These are phyloP conservation scores for Rhodotorula sp. DNA, from an alignment of 1,284 basidiomycete genomes.

Conservation along the genomic window DNA sequence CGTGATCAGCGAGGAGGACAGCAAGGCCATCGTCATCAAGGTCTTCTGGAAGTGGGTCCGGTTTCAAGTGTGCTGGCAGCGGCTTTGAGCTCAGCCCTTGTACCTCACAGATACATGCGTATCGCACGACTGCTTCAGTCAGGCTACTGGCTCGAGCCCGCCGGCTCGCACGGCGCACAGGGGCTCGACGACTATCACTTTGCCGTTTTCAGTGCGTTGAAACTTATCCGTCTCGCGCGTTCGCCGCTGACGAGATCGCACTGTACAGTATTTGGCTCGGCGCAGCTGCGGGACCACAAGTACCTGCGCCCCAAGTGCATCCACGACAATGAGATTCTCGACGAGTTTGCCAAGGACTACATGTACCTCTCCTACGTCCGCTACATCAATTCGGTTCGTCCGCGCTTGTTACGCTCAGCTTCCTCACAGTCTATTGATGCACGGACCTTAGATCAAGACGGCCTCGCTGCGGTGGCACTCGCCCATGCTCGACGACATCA, in stretches of 20 bases:
- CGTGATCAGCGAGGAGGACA: conserved; percentile 67
- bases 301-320: conserved; percentile 89
- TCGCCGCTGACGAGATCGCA: background rate
- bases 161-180: conserved; percentile 93
- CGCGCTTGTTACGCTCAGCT: too few relatives aligned
- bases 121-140: conserved; percentile 90
- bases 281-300: conserved; percentile 61
- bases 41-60: conserved; percentile 81
- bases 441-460: conserved; percentile 74
- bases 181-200: conserved; percentile 98
- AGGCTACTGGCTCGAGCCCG: conserved; percentile 96
- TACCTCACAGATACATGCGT: conserved; percentile 67
- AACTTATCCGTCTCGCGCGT: too few relatives aligned
- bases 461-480: conserved; percentile 97
- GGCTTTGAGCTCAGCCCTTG: too few relatives aligned
- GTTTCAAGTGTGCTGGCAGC: fast-evolving
- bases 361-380: conserved; percentile 97
- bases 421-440: background rate
- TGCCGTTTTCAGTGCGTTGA: conserved; percentile 68
- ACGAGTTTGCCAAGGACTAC: conserved; percentile 87
- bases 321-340: conserved; percentile 87
- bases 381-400: conserved; percentile 88
- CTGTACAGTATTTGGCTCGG: conserved; percentile 45
- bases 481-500: conserved; percentile 98
- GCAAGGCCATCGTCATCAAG: conserved; percentile 72